Conservation (phyloP, 2,329 filamentous ascomycete genomes). For the Cladobotryum mycophilum region DNA sequence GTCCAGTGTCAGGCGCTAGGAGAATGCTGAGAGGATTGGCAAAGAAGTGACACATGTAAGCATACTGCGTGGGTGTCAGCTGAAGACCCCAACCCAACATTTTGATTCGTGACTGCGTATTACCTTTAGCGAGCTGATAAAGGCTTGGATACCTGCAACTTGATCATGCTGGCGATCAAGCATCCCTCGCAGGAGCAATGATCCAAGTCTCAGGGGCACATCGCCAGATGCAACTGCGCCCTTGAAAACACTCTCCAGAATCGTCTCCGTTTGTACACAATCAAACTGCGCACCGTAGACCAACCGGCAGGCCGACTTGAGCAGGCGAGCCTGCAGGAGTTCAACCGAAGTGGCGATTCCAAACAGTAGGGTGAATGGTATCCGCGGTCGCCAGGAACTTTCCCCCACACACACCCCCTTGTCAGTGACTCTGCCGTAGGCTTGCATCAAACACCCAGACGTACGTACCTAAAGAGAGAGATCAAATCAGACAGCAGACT, state of each 20-base stretch:
- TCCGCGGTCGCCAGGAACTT: conserved; percentile 62
- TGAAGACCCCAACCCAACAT: not conserved
- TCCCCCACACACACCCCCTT: conserved; percentile 25
- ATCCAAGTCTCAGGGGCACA: conserved; percentile 56
- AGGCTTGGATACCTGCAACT: conserved; percentile 67
- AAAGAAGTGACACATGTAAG: conserved; percentile 82
- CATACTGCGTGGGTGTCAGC: conserved; percentile 48
- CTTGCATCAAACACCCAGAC: conserved; percentile 18
- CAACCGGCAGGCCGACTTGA: conserved; percentile 60
- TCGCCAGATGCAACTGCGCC: conserved; percentile 54
- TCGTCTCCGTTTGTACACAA: conserved; percentile 64
- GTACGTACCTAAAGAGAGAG: conserved; percentile 57
- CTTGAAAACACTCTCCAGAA: conserved; percentile 67
- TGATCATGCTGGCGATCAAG: conserved; percentile 71
- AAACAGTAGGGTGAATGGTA: conserved; percentile 71
- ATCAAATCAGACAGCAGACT: conserved; percentile 66
- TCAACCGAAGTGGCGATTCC: conserved; percentile 78
- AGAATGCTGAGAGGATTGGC: conserved; percentile 68
- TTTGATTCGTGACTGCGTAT: conserved; percentile 23
- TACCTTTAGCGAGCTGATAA: conserved; percentile 62
- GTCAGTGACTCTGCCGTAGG: not conserved
- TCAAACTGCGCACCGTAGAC: conserved; percentile 70
- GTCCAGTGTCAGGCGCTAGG: conserved; percentile 29
- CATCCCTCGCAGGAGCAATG: conserved; percentile 54
- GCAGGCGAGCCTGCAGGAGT: conserved; percentile 66